Conservation (phyloP, 2,329 filamentous ascomycete species). For the Pseudogymnoascus sp. region DNA sequence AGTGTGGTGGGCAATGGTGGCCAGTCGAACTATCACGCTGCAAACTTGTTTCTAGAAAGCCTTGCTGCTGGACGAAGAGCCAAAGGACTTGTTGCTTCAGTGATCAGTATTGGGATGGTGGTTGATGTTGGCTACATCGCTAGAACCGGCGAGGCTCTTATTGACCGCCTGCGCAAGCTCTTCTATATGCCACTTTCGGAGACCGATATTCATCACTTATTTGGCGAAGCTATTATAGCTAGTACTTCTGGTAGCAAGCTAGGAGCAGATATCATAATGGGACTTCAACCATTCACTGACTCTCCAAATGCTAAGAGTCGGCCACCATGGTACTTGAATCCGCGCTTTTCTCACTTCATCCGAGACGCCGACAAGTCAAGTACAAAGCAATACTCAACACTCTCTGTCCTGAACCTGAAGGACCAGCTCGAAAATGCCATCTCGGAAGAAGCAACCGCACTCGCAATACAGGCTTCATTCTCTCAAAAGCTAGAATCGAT, state of each 20-base stretch:
- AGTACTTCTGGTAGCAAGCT: background rate
- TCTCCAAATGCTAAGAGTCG: conserved; percentile 17
- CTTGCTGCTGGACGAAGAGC: conserved; percentile 24
- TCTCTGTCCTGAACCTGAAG: background rate
- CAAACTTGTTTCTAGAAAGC: conserved; percentile 33
- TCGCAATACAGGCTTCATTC: background rate
- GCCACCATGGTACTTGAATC: conserved; percentile 8
- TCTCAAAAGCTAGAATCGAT: background rate
- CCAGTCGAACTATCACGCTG: conserved; percentile 34
- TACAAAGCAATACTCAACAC: background rate
- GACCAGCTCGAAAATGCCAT: background rate
- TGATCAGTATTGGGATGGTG: conserved; percentile 26
- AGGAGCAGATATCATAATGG: background rate
- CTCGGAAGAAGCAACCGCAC: background rate
- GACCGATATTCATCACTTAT: background rate
- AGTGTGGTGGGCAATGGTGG: conserved; percentile 32
- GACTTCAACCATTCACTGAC: background rate
- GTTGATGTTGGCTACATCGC: conserved; percentile 23
- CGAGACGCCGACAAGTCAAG: background rate
- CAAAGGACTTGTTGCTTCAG: conserved; percentile 23
- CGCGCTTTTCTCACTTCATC: background rate
- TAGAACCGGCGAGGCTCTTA: background rate
- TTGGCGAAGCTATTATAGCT: background rate
- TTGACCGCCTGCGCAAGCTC: background rate
- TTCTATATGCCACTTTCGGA: background rate